Percentiles rank a stretch among this genome's conserved stretches.
Conservation (phyloP, 768 basidiomycete genomes). For the Mycena capillaripes region DNA sequence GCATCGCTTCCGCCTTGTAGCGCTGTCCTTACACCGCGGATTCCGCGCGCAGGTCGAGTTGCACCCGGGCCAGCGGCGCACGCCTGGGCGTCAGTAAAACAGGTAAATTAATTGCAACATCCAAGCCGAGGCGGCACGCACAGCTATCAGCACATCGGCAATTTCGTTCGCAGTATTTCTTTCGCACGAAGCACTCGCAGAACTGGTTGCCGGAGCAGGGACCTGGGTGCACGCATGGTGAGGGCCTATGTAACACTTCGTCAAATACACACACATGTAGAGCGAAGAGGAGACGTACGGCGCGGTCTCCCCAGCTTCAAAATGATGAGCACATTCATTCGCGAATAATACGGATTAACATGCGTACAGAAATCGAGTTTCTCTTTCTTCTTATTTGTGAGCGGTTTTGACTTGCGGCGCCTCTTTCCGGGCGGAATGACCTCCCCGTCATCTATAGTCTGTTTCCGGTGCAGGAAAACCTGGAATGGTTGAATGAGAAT, state of each 20-base stretch:
- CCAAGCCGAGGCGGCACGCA: slow-evolving; percentile 45
- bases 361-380: background rate
- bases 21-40: background rate
- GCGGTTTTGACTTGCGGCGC: background rate
- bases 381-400: background rate
- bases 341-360: background rate
- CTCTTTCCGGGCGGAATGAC: background rate
- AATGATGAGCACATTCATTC: background rate
- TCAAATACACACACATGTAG: slow-evolving; percentile 16
- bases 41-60: slow-evolving; percentile 34
- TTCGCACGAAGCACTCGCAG: slow-evolving; percentile 57
- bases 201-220: slow-evolving; percentile 52
- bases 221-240: slow-evolving; percentile 57
- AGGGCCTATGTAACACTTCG: background rate
- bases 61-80: slow-evolving; percentile 59
- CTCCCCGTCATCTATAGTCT: background rate
- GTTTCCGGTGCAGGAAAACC: slow-evolving; percentile 34
- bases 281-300: slow-evolving; percentile 38
- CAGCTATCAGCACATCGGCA: slow-evolving; percentile 63
- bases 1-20: background rate
- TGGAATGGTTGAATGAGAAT: slow-evolving; percentile 36
- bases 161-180: slow-evolving; percentile 59
- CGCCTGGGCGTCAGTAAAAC: slow-evolving; percentile 53
- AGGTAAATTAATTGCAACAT: too few species aligned
- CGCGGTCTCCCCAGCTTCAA: background rate